Conservation (phyloP, 2,329 filamentous ascomycete genomes). For the Metarhizium brunneum region DNA sequence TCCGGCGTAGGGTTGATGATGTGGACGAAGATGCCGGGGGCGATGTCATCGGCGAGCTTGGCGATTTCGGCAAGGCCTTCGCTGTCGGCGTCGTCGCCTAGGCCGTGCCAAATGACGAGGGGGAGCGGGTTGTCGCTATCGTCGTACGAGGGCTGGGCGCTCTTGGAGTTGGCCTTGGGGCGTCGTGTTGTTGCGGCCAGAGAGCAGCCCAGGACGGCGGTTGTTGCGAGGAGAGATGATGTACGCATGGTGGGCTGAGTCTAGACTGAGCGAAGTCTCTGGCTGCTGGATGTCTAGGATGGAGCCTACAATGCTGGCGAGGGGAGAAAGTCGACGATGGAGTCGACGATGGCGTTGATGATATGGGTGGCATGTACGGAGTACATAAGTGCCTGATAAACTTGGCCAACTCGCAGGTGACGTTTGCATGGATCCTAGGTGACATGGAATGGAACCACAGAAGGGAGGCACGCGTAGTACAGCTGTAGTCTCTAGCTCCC, state of each 20-base stretch:
- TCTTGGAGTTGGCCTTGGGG: constrained; percentile 11
- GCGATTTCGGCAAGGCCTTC: constrained; percentile 67
- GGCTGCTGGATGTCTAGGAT: neutral
- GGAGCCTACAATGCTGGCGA: neutral
- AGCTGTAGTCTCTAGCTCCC: too few relatives aligned
- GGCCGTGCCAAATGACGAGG: constrained; percentile 87
- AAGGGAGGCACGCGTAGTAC: too few relatives aligned
- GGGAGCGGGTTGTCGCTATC: constrained; percentile 64
- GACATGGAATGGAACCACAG: too few relatives aligned
- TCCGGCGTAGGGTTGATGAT: constrained; percentile 17
- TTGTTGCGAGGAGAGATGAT: constrained; percentile 14
- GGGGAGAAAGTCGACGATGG: neutral
- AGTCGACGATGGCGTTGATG: too few relatives aligned
- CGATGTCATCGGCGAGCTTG: constrained; percentile 75
- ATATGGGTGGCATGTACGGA: too few relatives aligned
- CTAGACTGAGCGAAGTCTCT: neutral
- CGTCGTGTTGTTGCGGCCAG: constrained; percentile 18
- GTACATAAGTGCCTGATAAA: too few relatives aligned
- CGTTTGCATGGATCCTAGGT: too few relatives aligned
- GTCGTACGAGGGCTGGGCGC: constrained; percentile 18
- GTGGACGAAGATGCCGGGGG: constrained; percentile 49
- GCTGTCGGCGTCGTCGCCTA: constrained; percentile 64
- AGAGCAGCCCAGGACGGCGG: constrained; percentile 7
- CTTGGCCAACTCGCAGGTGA: too few relatives aligned
- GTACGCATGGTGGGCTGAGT: constrained; percentile 6